Evolutionary conservation across 169 alveolate genomes (phyloP), one percentile per base, ranked within the genome.

Genomic region (Eimeria zaria): DNA sequence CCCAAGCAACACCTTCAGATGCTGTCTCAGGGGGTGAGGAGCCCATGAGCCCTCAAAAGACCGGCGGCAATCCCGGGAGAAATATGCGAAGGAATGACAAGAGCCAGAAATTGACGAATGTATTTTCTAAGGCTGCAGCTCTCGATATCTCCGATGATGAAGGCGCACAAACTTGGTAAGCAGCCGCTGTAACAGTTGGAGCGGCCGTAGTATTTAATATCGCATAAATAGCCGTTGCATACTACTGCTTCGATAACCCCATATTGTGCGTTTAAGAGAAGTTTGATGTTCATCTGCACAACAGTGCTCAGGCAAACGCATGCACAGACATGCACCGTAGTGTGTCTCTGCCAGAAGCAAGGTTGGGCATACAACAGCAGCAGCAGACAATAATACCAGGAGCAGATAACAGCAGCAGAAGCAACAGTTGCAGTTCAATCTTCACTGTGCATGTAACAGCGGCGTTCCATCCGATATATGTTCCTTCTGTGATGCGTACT

Each of bases 51-150:
- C 91, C 46, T 8, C 91, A 8, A 16, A 83, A 53, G 91, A 83
- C 73, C 73, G n/a, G 11, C 36, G 89, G 89, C 7, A 30, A 46
- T 39, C 39, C n/a, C 39, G 78, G 78, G 22, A 69, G 48, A 33
- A 33, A 33, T 12, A 6, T 73, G 27, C 90, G 62, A 62, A 44
- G 89, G 64, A 62, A 62, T 27, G 92, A 85, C 8, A 55, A n/a
- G 60, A 80, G 60, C n/a, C 76, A 85, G 80, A 55, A 62, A 30
- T 11, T 55, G 14, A 33, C 12, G 44, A 60, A 11, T 62, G 58
- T 71, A 14, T 85, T 85, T 39, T 30, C 80, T 4, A 85, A 62
- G 62, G 81, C 92, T 14, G 92, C 92, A 55, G 80, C 58, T 24
- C 64, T 60, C 41, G 81, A 33, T 12, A 27, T 39, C 39, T 36